Evolutionary conservation across 495 filamentous ascomycete species (phyloP), one percentile per base, ranked within the genome.

Genomic region (Xanthoparmelia taractica): DNA sequence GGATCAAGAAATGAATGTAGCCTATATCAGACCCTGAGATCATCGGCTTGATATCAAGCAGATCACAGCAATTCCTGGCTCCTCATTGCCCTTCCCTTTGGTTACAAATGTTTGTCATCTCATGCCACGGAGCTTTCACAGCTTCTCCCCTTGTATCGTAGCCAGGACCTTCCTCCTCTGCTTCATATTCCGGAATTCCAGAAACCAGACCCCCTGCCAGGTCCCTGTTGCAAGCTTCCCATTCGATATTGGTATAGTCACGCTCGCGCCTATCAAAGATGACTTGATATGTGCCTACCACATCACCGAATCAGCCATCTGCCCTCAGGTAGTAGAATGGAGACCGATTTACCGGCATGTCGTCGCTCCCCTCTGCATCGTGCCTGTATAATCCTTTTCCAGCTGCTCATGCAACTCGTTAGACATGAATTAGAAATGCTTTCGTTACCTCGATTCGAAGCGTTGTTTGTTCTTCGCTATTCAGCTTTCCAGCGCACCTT

Each of bases 271-370:
- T 59, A 97, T 85, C 52, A 98, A 74, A 0, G 91, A 85, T 47
- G 85, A 89, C 74, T 98, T 98, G 71, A 98, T 84, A 78, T 98
- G 94, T 57, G 92, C 93, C 85, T 85, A n/a, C n/a, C n/a, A n/a
- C n/a, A n/a, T n/a, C n/a, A 27, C 48, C 4, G 18, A 27, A 25
- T 50, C 48, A 68, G 56, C 47, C 31, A 61, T 23, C 13, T 5
- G 13, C 69, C 71, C 41, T 63, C 58, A 23, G 10, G 52, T 36
- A 65, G 12, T 57, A n/a, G 34, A 43, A 59, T 59, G 50, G 31
- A 8, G 13, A 25, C 37, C 8, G 31, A 68, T 70, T 68, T 68
- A 88, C 85, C 61, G 89, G 90, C 89, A 96, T 96, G 79, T 96
- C 91, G 79, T 96, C 91, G 65, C 60, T 76, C 37, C 93, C 94